phyloP scores from a whole-genome alignment of 1,139 yeast species.

The Suhomyces wounanorum region DNA sequence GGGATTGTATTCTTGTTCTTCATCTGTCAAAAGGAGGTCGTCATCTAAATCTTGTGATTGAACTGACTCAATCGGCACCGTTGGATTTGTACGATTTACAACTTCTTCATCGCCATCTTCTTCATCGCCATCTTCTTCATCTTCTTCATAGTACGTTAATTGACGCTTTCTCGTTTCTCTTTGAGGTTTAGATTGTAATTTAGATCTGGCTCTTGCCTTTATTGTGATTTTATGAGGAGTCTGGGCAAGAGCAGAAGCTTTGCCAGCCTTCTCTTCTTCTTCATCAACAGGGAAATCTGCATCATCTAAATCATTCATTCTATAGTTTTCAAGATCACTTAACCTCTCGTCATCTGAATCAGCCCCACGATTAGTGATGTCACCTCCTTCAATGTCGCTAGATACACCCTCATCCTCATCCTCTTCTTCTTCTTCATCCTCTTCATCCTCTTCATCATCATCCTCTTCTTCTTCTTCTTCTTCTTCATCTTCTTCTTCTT shows the following conservation, averaged over 20 bases:
- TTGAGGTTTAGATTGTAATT: conserved; percentile 10
- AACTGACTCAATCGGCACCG: conserved; percentile 14
- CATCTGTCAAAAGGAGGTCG: conserved; percentile 46
- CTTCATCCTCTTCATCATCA: conserved; percentile 12
- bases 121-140: conserved; percentile 30
- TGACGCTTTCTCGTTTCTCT: conserved; percentile 35
- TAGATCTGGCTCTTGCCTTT: conserved; percentile 17
- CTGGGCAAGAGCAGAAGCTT: background rate
- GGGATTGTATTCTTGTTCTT: conserved; percentile 46
- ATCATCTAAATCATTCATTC: conserved; percentile 43
- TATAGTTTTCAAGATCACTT: conserved; percentile 37
- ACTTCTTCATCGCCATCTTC: conserved; percentile 23
- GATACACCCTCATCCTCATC: conserved; percentile 22
- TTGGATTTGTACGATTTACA: conserved; percentile 9
- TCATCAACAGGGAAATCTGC: conserved; percentile 37
- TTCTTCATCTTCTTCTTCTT: conserved; percentile 23
- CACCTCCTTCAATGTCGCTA: conserved; percentile 27
- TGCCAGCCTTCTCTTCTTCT: conserved; percentile 12
- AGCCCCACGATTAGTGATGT: conserved; percentile 5
- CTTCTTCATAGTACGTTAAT: conserved; percentile 37
- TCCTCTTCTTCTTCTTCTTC: conserved; percentile 21
- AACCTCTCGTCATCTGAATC: conserved; percentile 24
- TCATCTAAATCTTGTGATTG: conserved; percentile 32
- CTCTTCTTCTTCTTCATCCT: conserved; percentile 19
- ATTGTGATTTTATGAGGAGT: conserved; percentile 16